Conservation (phyloP, 805 yeast species). For the Kazachstania kunashirensis region DNA sequence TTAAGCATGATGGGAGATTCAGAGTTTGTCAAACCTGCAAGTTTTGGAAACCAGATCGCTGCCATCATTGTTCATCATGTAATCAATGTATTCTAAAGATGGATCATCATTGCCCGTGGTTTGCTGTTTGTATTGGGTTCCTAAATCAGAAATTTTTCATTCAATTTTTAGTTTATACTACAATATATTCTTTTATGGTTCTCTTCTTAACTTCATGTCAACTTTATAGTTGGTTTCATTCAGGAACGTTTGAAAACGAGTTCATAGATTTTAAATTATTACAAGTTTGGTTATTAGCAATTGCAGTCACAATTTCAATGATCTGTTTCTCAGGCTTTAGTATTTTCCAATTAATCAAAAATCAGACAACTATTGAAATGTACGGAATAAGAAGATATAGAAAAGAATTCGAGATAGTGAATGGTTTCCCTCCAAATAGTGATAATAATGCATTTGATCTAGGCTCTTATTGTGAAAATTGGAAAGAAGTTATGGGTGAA, state of each 20-base stretch:
- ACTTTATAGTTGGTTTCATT: constrained; percentile 40
- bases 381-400: constrained; percentile 45
- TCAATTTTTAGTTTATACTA: constrained; percentile 55
- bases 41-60: constrained; percentile 72
- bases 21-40: constrained; percentile 63
- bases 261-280: constrained; percentile 50
- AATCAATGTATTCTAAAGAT: constrained; percentile 61
- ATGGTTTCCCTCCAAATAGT: constrained; percentile 28
- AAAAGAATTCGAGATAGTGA: constrained; percentile 31
- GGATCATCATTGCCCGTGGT: constrained; percentile 98
- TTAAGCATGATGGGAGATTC: constrained; percentile 52
- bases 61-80: constrained; percentile 79
- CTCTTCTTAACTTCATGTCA: constrained; percentile 33
- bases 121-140: constrained; percentile 78
- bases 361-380: constrained; percentile 76
- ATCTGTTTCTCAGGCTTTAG: constrained; percentile 48
- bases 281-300: constrained; percentile 45
- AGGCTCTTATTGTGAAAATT: constrained; percentile 48
- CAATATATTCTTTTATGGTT: constrained; percentile 38
- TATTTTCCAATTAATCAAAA: constrained; percentile 47
- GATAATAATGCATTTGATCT: constrained; percentile 65
- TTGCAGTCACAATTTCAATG: constrained; percentile 48
- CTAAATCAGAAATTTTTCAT: constrained; percentile 70
- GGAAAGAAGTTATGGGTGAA: constrained; percentile 66
- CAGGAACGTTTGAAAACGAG: constrained; percentile 32